Percentiles rank a stretch among this genome's conserved stretches.
phyloP scores from a whole-genome alignment of 2,329 filamentous ascomycete species.

The Elsinoe necatrix region DNA sequence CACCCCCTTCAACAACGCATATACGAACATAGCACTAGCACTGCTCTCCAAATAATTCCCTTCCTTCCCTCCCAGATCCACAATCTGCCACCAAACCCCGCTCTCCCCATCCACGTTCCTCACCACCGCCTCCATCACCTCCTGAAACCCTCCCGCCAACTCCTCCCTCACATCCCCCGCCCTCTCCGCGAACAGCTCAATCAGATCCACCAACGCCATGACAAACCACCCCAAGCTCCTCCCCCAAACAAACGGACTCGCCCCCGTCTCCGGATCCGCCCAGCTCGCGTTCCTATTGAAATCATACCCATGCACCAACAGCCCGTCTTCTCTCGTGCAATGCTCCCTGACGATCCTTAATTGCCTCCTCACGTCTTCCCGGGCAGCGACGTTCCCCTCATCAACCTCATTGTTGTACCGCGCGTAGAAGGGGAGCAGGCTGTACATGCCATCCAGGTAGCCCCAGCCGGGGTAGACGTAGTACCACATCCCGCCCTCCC shows the following conservation, averaged over 20 bases:
- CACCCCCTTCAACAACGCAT: conserved; percentile 43
- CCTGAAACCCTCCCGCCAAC: conserved; percentile 30
- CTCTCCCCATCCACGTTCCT: conserved; percentile 31
- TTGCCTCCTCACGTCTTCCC: conserved; percentile 31
- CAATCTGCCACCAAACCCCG: conserved; percentile 51
- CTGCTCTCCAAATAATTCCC: conserved; percentile 56
- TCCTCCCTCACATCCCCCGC: conserved; percentile 23
- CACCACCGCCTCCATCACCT: conserved; percentile 34
- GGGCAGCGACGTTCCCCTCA: conserved; percentile 14
- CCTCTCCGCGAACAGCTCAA: conserved; percentile 33
- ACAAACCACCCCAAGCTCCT: conserved; percentile 48
- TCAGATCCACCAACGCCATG: conserved; percentile 43
- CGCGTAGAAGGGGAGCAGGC: conserved; percentile 38
- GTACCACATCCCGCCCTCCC: conserved; percentile 30
- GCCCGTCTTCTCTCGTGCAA: conserved; percentile 33
- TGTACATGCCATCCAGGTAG: conserved; percentile 49
- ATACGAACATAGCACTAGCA: conserved; percentile 50
- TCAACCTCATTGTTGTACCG: conserved; percentile 21
- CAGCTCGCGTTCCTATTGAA: conserved; percentile 41
- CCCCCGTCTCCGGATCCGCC: conserved; percentile 45
- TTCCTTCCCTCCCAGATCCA: conserved; percentile 39
- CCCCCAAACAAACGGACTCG: conserved; percentile 47
- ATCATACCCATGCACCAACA: conserved; percentile 50
- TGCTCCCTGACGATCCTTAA: conserved; percentile 40
- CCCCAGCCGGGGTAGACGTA: conserved; percentile 44